phyloP scores from a whole-genome alignment of 352 stramenopile genomes.

The Phytopythium kandeliae region DNA sequence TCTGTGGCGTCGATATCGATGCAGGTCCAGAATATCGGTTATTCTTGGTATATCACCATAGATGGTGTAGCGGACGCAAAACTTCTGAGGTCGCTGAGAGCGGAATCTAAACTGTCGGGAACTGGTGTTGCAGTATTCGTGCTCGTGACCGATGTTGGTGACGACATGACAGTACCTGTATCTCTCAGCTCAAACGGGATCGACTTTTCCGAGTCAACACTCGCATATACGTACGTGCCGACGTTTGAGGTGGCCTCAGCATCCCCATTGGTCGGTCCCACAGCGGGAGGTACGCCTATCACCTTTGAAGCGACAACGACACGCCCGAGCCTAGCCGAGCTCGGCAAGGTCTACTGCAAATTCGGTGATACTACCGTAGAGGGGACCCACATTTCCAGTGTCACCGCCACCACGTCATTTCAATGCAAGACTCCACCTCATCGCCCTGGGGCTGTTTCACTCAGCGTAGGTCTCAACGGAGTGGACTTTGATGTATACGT shows the following conservation, averaged over 20 bases:
- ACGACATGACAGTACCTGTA: conserved; percentile 15
- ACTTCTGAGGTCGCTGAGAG: conserved; percentile 6
- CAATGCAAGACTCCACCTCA: conserved; percentile 17
- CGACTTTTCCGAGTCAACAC: conserved; percentile 24
- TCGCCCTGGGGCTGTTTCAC: conserved; percentile 8
- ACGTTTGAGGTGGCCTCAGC: conserved; percentile 28
- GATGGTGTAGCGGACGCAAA: conserved; percentile 6
- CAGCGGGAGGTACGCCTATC: conserved; percentile 52
- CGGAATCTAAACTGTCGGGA: conserved; percentile 13
- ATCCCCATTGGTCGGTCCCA: conserved; percentile 39
- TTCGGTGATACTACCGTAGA: conserved; percentile 42
- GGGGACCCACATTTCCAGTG: conserved; percentile 11
- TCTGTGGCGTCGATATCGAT: conserved; percentile 2
- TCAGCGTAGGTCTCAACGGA: conserved; percentile 41
- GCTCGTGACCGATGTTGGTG: conserved; percentile 14
- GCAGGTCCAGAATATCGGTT: conserved; percentile 3
- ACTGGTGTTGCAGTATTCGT: conserved; percentile 12
- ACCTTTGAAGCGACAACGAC: conserved; percentile 10
- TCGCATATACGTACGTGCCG: conserved; percentile 39
- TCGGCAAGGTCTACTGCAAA: conserved; percentile 33
- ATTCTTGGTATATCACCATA: conserved; percentile 17
- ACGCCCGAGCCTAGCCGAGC: conserved; percentile 12
- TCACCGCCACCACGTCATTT: conserved; percentile 10
- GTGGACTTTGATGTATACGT: conserved; percentile 47
- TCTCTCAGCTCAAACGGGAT: conserved; percentile 24